Evolutionary conservation across 768 basidiomycete species (phyloP).

Genomic region (Ephemerocybe angulata): DNA sequence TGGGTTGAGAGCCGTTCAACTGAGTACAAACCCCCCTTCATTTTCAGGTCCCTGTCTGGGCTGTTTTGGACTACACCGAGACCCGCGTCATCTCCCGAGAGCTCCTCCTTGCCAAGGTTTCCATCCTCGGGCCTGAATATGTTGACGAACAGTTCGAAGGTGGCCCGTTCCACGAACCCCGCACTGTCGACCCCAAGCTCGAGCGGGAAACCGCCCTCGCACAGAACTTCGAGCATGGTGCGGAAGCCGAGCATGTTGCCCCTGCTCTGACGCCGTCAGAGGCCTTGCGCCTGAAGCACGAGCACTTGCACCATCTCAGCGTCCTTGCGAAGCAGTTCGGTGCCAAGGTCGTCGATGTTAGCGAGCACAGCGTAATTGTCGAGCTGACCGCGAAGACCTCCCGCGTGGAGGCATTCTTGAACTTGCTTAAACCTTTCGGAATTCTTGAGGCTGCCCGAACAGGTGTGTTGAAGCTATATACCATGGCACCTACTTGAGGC

Average conservation of each 20-base stretch:
- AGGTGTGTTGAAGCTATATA: conserved; percentile 47
- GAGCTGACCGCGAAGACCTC: conserved; percentile 92
- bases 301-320: conserved; percentile 84
- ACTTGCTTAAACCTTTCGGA: conserved; percentile 88
- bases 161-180: conserved; percentile 79
- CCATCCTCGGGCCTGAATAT: conserved; percentile 96
- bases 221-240: conserved; percentile 70
- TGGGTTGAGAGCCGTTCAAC: not conserved
- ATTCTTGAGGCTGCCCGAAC: conserved; percentile 93
- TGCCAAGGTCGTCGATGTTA: conserved; percentile 90
- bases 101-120: conserved; percentile 91
- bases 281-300: conserved; percentile 84
- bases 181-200: conserved; percentile 46
- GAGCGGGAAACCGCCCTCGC: conserved; percentile 72
- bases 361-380: conserved; percentile 91
- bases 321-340: conserved; percentile 85
- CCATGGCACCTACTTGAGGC: not conserved
- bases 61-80: conserved; percentile 95
- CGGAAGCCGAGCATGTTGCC: conserved; percentile 23
- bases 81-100: conserved; percentile 91
- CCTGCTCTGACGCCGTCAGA: conserved; percentile 70
- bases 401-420: conserved; percentile 90
- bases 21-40: not conserved
- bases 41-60: conserved; percentile 99
- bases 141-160: conserved; percentile 87